Conservation (phyloP, 139 green algal species). For the Chlorella sp. region DNA sequence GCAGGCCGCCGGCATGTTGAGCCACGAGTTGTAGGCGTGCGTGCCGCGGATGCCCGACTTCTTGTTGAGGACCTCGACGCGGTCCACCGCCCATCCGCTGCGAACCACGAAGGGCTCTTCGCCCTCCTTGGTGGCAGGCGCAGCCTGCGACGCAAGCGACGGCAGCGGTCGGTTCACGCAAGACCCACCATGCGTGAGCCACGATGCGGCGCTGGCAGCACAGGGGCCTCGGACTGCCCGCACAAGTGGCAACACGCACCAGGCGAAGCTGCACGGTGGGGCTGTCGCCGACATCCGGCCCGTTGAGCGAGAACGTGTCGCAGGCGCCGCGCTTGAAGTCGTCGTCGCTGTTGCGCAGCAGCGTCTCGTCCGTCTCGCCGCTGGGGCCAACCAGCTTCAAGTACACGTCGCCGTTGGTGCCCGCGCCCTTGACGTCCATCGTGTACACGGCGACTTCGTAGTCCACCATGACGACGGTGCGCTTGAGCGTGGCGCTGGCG, state of each 20-base stretch:
- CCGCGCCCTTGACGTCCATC: conserved; percentile 34
- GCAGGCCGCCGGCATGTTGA: neutral
- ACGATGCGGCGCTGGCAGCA: too few relatives aligned
- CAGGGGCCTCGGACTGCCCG: too few relatives aligned
- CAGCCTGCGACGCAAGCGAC: too few relatives aligned
- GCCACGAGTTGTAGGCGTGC: conserved; percentile 9
- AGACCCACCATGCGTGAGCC: too few relatives aligned
- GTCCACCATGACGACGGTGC: neutral
- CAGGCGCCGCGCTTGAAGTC: neutral
- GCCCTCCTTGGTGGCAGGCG: neutral
- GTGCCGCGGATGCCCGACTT: conserved; percentile 7
- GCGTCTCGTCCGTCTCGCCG: neutral
- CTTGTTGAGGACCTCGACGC: conserved; percentile 5
- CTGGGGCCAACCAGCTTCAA: conserved; percentile 39
- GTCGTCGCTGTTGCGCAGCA: neutral
- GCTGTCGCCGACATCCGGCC: neutral
- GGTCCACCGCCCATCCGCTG: neutral
- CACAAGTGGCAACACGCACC: too few relatives aligned
- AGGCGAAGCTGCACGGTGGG: neutral
- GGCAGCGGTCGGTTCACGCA: too few relatives aligned
- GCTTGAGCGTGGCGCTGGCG: neutral
- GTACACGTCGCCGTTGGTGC: conserved; percentile 55
- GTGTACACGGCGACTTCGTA: conserved; percentile 19
- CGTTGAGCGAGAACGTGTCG: conserved; percentile 7
- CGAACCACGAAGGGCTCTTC: neutral